Percentiles rank a stretch among this genome's conserved stretches.
Conservation (phyloP, 2,329 filamentous ascomycete genomes). For the Fusarium tupiense region DNA sequence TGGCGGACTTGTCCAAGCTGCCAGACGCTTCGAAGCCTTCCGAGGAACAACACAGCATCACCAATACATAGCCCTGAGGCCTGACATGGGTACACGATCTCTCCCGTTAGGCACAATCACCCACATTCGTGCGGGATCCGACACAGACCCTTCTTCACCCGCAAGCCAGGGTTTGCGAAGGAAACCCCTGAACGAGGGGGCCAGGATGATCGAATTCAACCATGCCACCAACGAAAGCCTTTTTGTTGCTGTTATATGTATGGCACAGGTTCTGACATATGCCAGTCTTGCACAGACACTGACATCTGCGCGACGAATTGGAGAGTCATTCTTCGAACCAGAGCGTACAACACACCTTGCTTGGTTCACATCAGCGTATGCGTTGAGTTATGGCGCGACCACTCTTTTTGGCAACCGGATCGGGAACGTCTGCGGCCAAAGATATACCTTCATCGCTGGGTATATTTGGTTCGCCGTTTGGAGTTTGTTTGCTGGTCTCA, state of each 20-base stretch:
- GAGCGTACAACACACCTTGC: slow-evolving; percentile 35
- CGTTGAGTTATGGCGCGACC: slow-evolving; percentile 33
- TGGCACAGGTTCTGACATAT: slow-evolving; percentile 39
- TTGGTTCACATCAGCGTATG: slow-evolving; percentile 41
- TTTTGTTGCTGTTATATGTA: slow-evolving; percentile 40
- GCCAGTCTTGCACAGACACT: slow-evolving; percentile 41
- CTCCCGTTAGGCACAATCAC: slow-evolving; percentile 33
- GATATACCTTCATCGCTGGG: slow-evolving; percentile 34
- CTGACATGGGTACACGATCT: slow-evolving; percentile 28
- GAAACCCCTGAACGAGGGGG: slow-evolving; percentile 38
- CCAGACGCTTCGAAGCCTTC: slow-evolving; percentile 39
- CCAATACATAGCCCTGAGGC: slow-evolving; percentile 36
- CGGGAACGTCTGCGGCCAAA: slow-evolving; percentile 39
- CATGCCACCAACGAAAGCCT: slow-evolving; percentile 38
- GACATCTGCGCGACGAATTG: slow-evolving; percentile 31
- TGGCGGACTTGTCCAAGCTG: slow-evolving; percentile 37
- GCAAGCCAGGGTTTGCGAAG: slow-evolving; percentile 27
- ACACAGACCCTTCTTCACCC: slow-evolving; percentile 18
- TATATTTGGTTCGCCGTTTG: slow-evolving; percentile 42
- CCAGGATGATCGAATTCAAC: slow-evolving; percentile 40
- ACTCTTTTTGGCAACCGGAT: slow-evolving; percentile 38
- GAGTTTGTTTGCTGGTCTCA: slow-evolving; percentile 39
- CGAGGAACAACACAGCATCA: slow-evolving; percentile 31
- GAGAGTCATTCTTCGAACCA: slow-evolving; percentile 35
- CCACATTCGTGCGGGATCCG: slow-evolving; percentile 33